These are phyloP conservation scores for Zanthoxylum bungeanum DNA, from an alignment of 345 rosid species.

Conservation along the genomic window DNA sequence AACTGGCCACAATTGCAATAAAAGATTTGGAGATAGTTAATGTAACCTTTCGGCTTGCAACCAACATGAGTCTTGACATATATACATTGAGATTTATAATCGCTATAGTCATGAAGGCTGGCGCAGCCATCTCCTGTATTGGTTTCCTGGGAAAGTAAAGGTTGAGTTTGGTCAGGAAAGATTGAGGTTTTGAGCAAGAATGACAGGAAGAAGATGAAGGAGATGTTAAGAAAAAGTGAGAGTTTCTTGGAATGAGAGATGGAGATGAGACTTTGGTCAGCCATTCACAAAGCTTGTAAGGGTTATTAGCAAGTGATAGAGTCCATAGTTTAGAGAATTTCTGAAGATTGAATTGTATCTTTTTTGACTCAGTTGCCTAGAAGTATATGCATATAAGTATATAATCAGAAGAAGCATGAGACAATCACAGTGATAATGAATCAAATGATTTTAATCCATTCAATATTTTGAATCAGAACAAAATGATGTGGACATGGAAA, in stretches of 20 bases:
- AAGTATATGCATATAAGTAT: background rate
- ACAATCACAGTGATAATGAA: slow-evolving; percentile 1
- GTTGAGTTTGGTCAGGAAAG: slow-evolving; percentile 14
- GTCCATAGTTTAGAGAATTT: slow-evolving; percentile 20
- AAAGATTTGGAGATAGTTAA: slow-evolving; percentile 73
- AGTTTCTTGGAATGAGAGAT: slow-evolving; percentile 27
- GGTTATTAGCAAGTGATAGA: slow-evolving; percentile 4
- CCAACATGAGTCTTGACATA: slow-evolving; percentile 50
- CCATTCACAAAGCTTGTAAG: slow-evolving; percentile 36
- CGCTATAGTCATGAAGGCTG: slow-evolving; percentile 37
- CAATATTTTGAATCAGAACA: background rate
- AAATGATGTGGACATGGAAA: background rate
- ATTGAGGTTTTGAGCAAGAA: slow-evolving; percentile 25
- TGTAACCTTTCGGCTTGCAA: slow-evolving; percentile 74
- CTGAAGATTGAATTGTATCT: slow-evolving; percentile 9
- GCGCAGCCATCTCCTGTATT: slow-evolving; percentile 28
- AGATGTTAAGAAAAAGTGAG: slow-evolving; percentile 44
- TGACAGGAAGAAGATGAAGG: slow-evolving; percentile 45
- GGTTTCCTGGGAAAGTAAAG: slow-evolving; percentile 12
- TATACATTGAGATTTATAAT: slow-evolving; percentile 52
- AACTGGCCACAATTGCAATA: slow-evolving; percentile 59
- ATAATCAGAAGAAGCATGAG: background rate
- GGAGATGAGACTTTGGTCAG: slow-evolving; percentile 18
- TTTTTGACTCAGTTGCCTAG: slow-evolving; percentile 13
- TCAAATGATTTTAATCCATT: background rate